Evolutionary conservation across 2,329 filamentous ascomycete genomes (phyloP), one percentile per base, ranked within the genome.

Genomic region (Stemphylium beticola): DNA sequence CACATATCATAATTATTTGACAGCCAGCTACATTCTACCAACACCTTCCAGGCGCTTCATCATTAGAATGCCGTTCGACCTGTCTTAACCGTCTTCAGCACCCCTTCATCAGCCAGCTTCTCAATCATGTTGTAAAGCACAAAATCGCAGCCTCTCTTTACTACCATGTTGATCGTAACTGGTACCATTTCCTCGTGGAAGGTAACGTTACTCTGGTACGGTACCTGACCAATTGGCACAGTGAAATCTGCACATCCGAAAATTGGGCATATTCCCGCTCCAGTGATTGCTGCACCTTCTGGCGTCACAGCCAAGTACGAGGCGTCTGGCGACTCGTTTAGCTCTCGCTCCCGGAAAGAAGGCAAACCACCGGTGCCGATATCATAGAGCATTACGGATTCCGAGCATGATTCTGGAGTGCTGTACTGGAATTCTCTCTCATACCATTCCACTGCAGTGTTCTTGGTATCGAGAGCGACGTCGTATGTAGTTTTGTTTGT

Each of bases 101-200:
- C 67, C 1, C 76, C 77, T 34, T 68, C 64, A 43, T 78, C 72
- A 9, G 76, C 76, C 45, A 79, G 54, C 62, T 66, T 74, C 57
- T 77, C 70, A 49, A 77, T 67, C 69, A 79, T 71, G 29, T 78
- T 75, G 53, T 72, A 77, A 20, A 79, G 50, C 60, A 79, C 68
- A 54, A 76, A 76, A 49, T 79, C 78, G 53, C 78, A 80, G 1
- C 77, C 77, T n/a, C 75, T 55, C 57, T 73, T 76, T 6, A 78
- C 77, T 8, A 79, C 72, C 48, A 79, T 58, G 26, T 74, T 76
- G 2, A 79, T 72, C 10, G 76, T 77, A 6, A 80, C 76, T 8
- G 78, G 78, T 41, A 79, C 66, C 62, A 74, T 72, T 64, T 79
- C 77, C 46, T 71, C 63, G 32, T 71, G 67, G 31, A 74, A 74